These are phyloP conservation scores for Pleurotus giganteus DNA, from an alignment of 768 basidiomycete genomes.

Conservation along the genomic window DNA sequence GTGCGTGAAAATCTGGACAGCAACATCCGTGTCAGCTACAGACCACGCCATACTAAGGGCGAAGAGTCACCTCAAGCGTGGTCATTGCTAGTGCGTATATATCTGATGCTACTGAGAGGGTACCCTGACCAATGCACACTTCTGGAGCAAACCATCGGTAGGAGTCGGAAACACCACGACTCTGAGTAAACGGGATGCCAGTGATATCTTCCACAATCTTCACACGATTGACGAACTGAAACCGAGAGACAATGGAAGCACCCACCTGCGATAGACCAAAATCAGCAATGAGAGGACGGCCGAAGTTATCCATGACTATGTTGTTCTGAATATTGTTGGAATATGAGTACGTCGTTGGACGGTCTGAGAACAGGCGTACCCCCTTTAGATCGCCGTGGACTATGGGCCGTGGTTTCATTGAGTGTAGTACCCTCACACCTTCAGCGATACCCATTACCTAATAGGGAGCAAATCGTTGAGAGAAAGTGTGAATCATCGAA, in stretches of 20 bases:
- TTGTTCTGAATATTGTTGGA: constrained; percentile 34
- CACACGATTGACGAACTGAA: not conserved
- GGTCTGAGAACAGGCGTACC: constrained; percentile 24
- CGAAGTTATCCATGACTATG: constrained; percentile 41
- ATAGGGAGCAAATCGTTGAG: not conserved
- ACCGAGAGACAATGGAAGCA: not conserved
- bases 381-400: constrained; percentile 57
- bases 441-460: constrained; percentile 46
- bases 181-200: constrained; percentile 56
- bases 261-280: constrained; percentile 55
- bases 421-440: constrained; percentile 49
- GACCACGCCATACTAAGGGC: not conserved
- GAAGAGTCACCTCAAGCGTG: constrained; percentile 43
- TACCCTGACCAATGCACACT: constrained; percentile 46
- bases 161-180: constrained; percentile 41
- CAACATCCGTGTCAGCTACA: not conserved
- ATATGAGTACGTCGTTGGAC: not conserved
- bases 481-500: not conserved
- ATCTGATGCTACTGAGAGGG: constrained; percentile 46
- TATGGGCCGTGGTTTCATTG: constrained; percentile 46
- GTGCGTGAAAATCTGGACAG: constrained; percentile 48
- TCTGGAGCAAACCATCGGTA: constrained; percentile 59
- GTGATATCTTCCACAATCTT: constrained; percentile 59
- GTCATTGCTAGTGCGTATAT: constrained; percentile 60
- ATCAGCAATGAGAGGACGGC: constrained; percentile 51